phyloP scores from a whole-genome alignment of 208 protist genomes.

The Acanthamoeba culbertsoni region DNA sequence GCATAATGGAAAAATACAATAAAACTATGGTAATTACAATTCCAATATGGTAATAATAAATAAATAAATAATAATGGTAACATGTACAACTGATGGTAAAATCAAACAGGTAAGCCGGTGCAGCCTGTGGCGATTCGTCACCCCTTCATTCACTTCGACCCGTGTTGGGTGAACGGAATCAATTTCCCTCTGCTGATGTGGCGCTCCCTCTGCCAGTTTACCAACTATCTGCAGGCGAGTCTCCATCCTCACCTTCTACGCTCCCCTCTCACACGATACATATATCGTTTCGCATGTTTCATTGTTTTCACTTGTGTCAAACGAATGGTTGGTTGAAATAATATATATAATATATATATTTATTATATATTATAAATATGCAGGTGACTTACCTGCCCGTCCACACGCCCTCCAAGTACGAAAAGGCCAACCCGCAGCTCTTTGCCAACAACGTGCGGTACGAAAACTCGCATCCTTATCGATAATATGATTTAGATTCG shows the following conservation, averaged over 20 bases:
- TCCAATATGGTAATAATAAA: neutral
- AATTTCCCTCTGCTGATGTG: neutral
- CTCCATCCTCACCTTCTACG: neutral
- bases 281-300: neutral
- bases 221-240: neutral
- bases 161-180: constrained; percentile 37
- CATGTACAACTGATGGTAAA: neutral
- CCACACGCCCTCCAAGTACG: constrained; percentile 35
- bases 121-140: constrained; percentile 15
- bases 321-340: too few species aligned
- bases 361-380: too few species aligned
- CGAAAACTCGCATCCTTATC: neutral
- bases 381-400: constrained; percentile 2
- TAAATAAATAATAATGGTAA: neutral
- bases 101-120: neutral
- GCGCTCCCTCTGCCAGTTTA: constrained; percentile 40
- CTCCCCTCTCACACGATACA: neutral
- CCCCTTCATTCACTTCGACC: constrained; percentile 28
- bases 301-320: too few species aligned
- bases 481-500: neutral
- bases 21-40: neutral
- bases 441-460: constrained; percentile 41
- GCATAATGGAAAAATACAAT: too few species aligned
- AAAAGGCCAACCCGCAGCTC: constrained; percentile 23
- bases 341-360: too few species aligned